These are phyloP conservation scores for Penicillium tannophilum DNA, from an alignment of 495 filamentous ascomycete genomes.

Conservation along the genomic window DNA sequence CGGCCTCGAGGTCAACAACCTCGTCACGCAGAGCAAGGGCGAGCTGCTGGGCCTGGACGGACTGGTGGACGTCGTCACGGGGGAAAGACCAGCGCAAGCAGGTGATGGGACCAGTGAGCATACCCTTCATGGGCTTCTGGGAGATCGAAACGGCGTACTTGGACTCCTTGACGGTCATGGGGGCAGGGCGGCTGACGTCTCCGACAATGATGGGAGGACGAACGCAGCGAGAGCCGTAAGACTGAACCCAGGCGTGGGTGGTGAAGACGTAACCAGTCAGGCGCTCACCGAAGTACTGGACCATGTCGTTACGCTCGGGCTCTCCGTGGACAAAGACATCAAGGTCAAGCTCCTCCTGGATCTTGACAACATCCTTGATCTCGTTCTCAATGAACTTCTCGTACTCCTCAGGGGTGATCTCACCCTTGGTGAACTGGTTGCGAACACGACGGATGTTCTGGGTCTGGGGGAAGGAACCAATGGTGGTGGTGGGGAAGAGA, in stretches of 20 bases:
- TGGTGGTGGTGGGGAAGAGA: constrained; percentile 97
- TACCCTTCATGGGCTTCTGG: constrained; percentile 99
- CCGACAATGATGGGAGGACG: constrained; percentile 97
- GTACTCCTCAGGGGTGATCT: constrained; percentile 89
- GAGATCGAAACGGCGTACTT: constrained; percentile 96
- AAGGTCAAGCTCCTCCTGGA: constrained; percentile 96
- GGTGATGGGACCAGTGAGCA: constrained; percentile 98
- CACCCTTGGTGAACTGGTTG: constrained; percentile 97
- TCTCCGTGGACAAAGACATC: constrained; percentile 98
- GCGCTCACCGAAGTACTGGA: constrained; percentile 99
- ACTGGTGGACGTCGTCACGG: constrained; percentile 98
- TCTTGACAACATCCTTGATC: constrained; percentile 87
- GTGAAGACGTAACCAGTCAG: constrained; percentile 98
- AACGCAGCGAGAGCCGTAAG: constrained; percentile 96
- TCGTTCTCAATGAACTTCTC: constrained; percentile 98
- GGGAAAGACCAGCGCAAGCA: constrained; percentile 99
- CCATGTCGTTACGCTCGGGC: constrained; percentile 99
- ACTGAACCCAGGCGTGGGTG: constrained; percentile 98
- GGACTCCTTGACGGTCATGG: constrained; percentile 99
- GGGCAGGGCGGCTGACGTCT: constrained; percentile 91
- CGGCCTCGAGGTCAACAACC: constrained; percentile 94
- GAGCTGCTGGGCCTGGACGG: constrained; percentile 96
- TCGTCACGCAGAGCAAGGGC: constrained; percentile 97
- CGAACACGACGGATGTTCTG: constrained; percentile 94
- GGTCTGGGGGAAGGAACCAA: constrained; percentile 98